Base-by-base conservation (phyloP, 345 rosid species). In the Eucalyptus decipiens region DNA sequence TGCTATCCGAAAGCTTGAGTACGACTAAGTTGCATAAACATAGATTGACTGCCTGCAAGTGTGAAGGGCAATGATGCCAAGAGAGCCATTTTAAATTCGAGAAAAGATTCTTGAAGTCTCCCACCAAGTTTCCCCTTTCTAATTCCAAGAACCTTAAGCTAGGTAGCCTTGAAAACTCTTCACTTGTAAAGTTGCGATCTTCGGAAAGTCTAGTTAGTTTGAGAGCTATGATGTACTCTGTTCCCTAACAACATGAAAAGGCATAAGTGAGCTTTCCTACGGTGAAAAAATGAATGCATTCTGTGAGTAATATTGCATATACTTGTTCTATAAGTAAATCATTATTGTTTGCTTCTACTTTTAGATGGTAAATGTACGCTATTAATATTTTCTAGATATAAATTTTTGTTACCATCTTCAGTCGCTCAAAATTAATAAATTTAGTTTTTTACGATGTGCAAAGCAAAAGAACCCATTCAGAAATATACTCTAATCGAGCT, bases 281-380 rank as follows among this genome's bases (percentile, higher is more conserved):
- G 0, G 9, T 51, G 3, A 51, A 51, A 51, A 51, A 51, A 51
- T 0, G 23, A 32, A 40, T 0, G 0, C 15, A 10, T 34, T 72
- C 1, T 2, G 5, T 37, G 43, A 72, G 81, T 72, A 69, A 72
- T 34, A 72, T 37, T 11, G 12, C 26, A 18, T 34, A 19, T 42
- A 2, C 45, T 72, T 37, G 28, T 72, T 37, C 15, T 21, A 37
- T 34, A 11, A 37, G 45, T 72, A 37, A 62, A 30, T 2, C 17
- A 30, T 30, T 30, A 54, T 14, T 4, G 34, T 30, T 62, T 62
- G 37, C 72, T 62, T 30, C 34, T 11, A 19, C 81, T 72, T 34
- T 37, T 6, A 11, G 26, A 37, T 37, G 2, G 2, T 37, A 72
- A 37, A 72, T 19, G 45, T 72, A 34, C 11, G 1, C 26, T 37